These are phyloP conservation scores for Umbilicus rupestris DNA, from an alignment of 164 flowering plant genomes.

Conservation along the genomic window DNA sequence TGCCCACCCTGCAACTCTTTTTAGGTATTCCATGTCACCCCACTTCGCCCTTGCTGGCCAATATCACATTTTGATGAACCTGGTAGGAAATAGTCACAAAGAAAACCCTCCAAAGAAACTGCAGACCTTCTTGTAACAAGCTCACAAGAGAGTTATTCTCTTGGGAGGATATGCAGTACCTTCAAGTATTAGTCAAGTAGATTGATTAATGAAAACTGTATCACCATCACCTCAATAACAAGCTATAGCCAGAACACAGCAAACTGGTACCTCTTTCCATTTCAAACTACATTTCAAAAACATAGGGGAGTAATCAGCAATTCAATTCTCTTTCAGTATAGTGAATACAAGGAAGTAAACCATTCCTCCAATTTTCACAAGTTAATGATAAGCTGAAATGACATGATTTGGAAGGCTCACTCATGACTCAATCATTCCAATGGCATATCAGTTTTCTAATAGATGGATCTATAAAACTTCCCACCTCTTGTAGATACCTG, in stretches of 20 bases:
- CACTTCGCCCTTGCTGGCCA: no score
- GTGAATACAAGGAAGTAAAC: no score
- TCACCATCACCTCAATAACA: no score
- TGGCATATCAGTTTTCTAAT: neutral
- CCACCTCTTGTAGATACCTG: no score
- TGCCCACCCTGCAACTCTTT: conserved; percentile 80
- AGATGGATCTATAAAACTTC: no score
- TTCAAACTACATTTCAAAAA: neutral
- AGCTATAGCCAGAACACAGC: neutral
- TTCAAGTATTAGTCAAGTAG: conserved; percentile 16
- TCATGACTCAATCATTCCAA: no score
- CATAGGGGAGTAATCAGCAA: neutral
- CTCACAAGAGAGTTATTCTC: conserved; percentile 53
- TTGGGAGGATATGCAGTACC: conserved; percentile 49
- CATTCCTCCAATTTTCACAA: no score
- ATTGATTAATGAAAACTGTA: neutral
- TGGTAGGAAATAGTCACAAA: no score
- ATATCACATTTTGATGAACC: no score
- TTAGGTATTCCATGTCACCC: conserved; percentile 71
- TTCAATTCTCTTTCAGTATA: no score
- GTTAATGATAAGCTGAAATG: neutral
- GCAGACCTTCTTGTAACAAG: no score
- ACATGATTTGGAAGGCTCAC: neutral
- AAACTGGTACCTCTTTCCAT: neutral
- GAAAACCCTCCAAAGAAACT: no score